Evolutionary conservation across 805 yeast species (phyloP).

Genomic region (Kuraishia borneana): DNA sequence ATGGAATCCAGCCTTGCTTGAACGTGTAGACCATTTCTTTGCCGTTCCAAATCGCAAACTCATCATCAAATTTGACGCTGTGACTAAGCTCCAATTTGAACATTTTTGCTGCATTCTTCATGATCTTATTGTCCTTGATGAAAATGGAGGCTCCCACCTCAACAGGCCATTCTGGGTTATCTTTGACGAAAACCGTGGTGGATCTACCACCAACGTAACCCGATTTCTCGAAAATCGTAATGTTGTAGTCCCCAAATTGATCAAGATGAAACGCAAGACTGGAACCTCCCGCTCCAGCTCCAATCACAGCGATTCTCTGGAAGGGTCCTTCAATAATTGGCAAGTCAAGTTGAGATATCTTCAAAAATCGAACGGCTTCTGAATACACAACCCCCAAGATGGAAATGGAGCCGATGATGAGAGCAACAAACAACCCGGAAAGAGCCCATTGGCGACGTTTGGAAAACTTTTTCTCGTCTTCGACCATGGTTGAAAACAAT

Average conservation of each 20-base stretch:
- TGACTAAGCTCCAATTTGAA: neutral
- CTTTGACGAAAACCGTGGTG: slow-evolving; percentile 21
- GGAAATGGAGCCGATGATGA: no score
- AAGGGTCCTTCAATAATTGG: no score
- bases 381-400: no score
- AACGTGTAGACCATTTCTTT: slow-evolving; percentile 9
- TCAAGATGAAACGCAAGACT: slow-evolving; percentile 33
- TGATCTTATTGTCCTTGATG: slow-evolving; percentile 25
- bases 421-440: no score
- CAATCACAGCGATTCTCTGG: slow-evolving; percentile 26
- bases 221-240: slow-evolving; percentile 29
- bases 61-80: neutral
- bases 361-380: no score
- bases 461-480: no score
- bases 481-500: no score
- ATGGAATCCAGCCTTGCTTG: neutral
- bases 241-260: slow-evolving; percentile 22
- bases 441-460: no score
- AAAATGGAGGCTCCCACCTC: slow-evolving; percentile 39
- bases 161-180: slow-evolving; percentile 12
- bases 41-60: slow-evolving; percentile 27
- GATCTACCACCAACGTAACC: slow-evolving; percentile 34
- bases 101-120: slow-evolving; percentile 21
- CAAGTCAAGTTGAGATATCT: no score
- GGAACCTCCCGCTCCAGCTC: slow-evolving; percentile 44